Evolutionary conservation across 805 yeast species (phyloP).

Genomic region (Barnettozyma sucrosica): DNA sequence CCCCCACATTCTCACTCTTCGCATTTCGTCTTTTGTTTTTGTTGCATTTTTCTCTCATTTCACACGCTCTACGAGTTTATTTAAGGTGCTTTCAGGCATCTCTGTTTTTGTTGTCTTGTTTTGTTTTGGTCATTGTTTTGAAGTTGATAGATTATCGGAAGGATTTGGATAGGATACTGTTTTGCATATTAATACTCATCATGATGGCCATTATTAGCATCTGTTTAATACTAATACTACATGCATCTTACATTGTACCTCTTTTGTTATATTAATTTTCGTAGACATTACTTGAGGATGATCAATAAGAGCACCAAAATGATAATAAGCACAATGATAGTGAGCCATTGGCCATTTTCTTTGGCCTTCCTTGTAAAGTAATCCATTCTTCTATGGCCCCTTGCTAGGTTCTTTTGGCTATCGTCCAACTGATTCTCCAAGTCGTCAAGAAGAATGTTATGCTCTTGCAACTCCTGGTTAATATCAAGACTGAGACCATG

Average conservation of each 20-base stretch:
- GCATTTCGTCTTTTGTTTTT: not conserved
- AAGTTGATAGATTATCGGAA: not conserved
- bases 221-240: not conserved
- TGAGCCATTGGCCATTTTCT: slow-evolving; percentile 45
- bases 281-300: slow-evolving; percentile 28
- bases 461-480: slow-evolving; percentile 42
- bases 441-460: slow-evolving; percentile 43
- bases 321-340: slow-evolving; percentile 38
- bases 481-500: slow-evolving; percentile 41
- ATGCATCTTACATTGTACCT: not conserved
- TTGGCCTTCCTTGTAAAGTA: slow-evolving; percentile 36
- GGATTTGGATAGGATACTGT: not conserved
- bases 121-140: not conserved
- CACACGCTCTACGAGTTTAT: not conserved
- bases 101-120: not conserved
- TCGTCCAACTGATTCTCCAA: slow-evolving; percentile 41
- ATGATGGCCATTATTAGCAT: not conserved
- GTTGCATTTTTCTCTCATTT: not conserved
- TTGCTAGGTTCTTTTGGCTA: slow-evolving; percentile 34
- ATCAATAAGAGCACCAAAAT: slow-evolving; percentile 39
- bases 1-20: not conserved
- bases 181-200: not conserved
- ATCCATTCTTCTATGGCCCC: slow-evolving; percentile 37
- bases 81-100: not conserved
- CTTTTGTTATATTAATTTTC: not conserved